Base-by-base conservation (phyloP, 106 monocot species). In the Dactylorhiza incarnata region DNA sequence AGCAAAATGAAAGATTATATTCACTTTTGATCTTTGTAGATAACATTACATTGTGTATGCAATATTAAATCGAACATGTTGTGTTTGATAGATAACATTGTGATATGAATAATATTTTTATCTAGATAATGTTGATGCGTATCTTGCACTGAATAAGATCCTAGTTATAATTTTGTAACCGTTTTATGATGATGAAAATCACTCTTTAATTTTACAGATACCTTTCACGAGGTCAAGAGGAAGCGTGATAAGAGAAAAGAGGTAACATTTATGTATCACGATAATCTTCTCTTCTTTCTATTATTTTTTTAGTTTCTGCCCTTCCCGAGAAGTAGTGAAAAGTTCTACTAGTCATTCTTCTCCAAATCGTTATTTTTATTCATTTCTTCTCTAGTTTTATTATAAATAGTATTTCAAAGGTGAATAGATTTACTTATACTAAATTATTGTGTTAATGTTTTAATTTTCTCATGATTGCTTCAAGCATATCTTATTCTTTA, bases 171-270 rank as follows among this genome's bases (percentile, higher is more conserved):
- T 23, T 19, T 17, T 61, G n/a, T 61, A 61, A 61, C 23, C 12
- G 12, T 26, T 46, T 69, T 69, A 15, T 45, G 44, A 69, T 69
- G 45, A 69, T 69, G 45, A n/a, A 20, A 11, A 7, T 14, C 12
- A 23, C 22, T 9, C 7, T 50, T 73, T 59, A 4, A 72, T 75
- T 48, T 72, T 85, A 48, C 91, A 96, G 96, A 93, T 84, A 82
- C 93, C 23, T 96, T 96, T 86, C 96, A 96, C 58, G 96, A 91
- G 91, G 96, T 96, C 62, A 96, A 84, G 77, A 93, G 91, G 81
- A 96, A 86, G 84, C 88, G 93, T 22, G 93, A 96, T 55, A 90
- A 89, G 88, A 93, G 75, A 83, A 96, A 91, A 59, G 96, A 91
- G 89, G 96, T 93, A 84, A 58, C 16, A 43, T 9, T 24, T 70